Base-by-base conservation (phyloP, 2,329 filamentous ascomycete genomes). In the Colletotrichum horii region DNA sequence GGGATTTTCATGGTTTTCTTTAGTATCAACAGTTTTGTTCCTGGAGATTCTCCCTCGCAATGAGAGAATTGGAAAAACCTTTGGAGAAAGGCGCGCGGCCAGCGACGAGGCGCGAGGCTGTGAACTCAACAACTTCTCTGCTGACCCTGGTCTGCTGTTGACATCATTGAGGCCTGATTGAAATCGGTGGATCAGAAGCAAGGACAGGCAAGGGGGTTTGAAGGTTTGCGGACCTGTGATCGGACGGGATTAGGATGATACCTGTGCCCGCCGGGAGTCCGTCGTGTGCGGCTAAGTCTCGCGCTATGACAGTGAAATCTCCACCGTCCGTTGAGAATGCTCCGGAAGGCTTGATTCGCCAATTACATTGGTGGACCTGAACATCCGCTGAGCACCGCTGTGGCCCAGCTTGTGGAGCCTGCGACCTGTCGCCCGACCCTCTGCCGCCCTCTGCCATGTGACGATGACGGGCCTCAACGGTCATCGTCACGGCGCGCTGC, bases 141-240 rank as follows among this genome's bases (percentile, higher is more conserved):
- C 61, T 71, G 16, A 72, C 69, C 69, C 74, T 74, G 70, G 65
- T 62, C 65, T 67, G 74, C 65, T 74, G 56, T 71, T 76, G 74
- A 76, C 74, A 76, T 76, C 74, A 76, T 76, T 76, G 74, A 76
- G 52, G 74, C 70, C 69, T 65, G 74, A 69, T 69, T 43, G 48
- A 52, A 71, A 69, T 69, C 58, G 65, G 70, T 69, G 64, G 74
- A 74, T 68, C 70, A 48, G 48, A 64, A 68, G 70, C 70, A 74
- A 22, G 74, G 65, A 69, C 67, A 60, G 38, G 66, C 38, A 64
- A 60, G 62, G 66, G 60, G 71, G 62, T 38, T 15, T 32, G 58
- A 64, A 12, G 71, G 43, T 52, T 52, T 22, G 34, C 36, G 62
- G 62, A 43, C 66, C 70, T 34, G 56, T 28, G 34, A 52, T 48